These are phyloP conservation scores for Termitomyces sp. DNA, from an alignment of 768 basidiomycete genomes.

Conservation along the genomic window DNA sequence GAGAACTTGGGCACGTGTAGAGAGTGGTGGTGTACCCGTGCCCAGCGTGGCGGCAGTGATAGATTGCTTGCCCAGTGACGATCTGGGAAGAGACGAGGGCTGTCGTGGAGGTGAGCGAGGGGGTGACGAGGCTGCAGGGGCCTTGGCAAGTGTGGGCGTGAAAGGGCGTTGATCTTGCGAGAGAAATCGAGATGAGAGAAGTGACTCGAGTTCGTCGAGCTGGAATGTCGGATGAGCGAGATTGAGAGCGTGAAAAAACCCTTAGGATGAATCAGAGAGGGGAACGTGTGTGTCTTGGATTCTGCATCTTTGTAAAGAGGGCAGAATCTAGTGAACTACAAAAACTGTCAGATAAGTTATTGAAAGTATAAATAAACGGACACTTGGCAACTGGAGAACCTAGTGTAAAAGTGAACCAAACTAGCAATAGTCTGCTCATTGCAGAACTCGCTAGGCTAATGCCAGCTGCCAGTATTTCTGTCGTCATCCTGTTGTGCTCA, in stretches of 20 bases:
- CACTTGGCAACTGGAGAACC: too few relatives aligned
- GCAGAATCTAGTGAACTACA: too few relatives aligned
- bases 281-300: slow-evolving; percentile 57
- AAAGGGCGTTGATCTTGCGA: slow-evolving; percentile 67
- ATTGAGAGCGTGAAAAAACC: slow-evolving; percentile 60
- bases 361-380: too few relatives aligned
- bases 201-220: slow-evolving; percentile 72
- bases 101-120: slow-evolving; percentile 25
- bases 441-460: too few relatives aligned
- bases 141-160: slow-evolving; percentile 67
- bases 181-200: slow-evolving; percentile 70
- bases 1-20: slow-evolving; percentile 13
- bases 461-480: too few relatives aligned
- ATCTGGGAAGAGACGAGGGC: too few relatives aligned
- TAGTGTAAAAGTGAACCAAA: too few relatives aligned
- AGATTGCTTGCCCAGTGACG: neutral
- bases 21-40: neutral
- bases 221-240: slow-evolving; percentile 67
- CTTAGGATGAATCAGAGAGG: slow-evolving; percentile 63
- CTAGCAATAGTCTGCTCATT: too few relatives aligned
- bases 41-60: slow-evolving; percentile 5
- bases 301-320: too few relatives aligned
- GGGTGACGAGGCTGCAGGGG: slow-evolving; percentile 33
- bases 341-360: too few relatives aligned
- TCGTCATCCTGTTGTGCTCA: too few relatives aligned